Conservation (phyloP, 129 eudicot genomes). For the Kitagawia praeruptora region DNA sequence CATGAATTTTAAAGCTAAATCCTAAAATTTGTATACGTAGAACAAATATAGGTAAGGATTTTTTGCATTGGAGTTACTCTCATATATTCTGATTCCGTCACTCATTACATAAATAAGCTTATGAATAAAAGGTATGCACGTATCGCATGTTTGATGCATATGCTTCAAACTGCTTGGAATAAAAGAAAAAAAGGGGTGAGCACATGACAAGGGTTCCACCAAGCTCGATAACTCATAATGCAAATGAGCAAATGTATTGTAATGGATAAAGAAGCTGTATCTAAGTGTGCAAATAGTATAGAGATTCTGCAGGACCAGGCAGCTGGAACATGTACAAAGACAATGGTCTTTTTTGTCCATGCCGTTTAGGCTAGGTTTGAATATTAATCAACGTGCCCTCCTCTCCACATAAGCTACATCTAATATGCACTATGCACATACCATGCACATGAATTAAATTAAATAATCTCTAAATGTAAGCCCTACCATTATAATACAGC, state of each 20-base stretch:
- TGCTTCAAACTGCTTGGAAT: neutral
- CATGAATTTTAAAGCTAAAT: too few relatives aligned
- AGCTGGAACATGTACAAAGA: neutral
- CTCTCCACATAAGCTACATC: neutral
- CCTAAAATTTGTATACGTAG: too few relatives aligned
- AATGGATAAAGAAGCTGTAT: neutral
- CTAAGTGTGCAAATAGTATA: neutral
- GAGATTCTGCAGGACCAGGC: neutral
- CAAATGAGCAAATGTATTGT: neutral
- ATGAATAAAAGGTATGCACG: neutral
- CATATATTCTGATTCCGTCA: too few relatives aligned
- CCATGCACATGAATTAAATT: too few relatives aligned
- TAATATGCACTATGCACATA: too few relatives aligned
- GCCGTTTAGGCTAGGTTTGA: neutral
- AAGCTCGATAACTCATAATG: neutral
- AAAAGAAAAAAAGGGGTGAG: neutral
- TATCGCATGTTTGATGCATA: neutral
- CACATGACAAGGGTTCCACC: conserved; percentile 1
- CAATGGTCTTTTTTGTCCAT: conserved; percentile 1
- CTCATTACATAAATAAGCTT: too few relatives aligned
- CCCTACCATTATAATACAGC: neutral
- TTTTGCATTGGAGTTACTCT: too few relatives aligned
- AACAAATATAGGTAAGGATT: too few relatives aligned
- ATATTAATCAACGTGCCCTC: conserved; percentile 2
- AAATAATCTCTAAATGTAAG: neutral